A percentile compares a stretch with the other conserved stretches of the same genome.
phyloP scores from a whole-genome alignment of 352 stramenopile species.

The Hyaloperonospora brassicae region DNA sequence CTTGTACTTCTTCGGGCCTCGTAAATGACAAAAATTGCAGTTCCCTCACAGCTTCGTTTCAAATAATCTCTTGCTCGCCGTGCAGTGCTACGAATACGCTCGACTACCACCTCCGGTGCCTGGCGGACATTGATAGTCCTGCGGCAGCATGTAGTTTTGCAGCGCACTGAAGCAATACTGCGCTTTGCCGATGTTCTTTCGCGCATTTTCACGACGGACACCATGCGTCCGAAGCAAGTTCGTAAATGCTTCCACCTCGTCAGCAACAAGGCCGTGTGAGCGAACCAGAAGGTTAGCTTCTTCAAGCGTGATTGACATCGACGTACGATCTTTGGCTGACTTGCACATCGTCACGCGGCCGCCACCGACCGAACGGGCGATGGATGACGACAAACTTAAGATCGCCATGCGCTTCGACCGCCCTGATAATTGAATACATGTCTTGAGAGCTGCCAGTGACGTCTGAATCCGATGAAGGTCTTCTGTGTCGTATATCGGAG shows the following conservation, averaged over 20 bases:
- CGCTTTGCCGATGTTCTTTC: constrained; percentile 82
- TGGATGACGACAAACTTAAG: constrained; percentile 61
- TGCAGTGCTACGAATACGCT: constrained; percentile 39
- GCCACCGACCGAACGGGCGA: constrained; percentile 75
- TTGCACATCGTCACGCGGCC: constrained; percentile 95
- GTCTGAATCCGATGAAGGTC: constrained; percentile 29
- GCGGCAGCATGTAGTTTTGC: constrained; percentile 78
- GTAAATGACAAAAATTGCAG: constrained; percentile 23
- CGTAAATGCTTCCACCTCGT: constrained; percentile 53
- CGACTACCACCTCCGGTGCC: constrained; percentile 64
- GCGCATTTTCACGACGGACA: constrained; percentile 73
- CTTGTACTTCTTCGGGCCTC: constrained; percentile 10
- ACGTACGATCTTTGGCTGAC: constrained; percentile 94
- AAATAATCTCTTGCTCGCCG: constrained; percentile 5
- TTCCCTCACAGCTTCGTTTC: constrained; percentile 7
- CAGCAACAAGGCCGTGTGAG: constrained; percentile 41
- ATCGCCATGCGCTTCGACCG: constrained; percentile 77
- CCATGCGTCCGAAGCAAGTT: constrained; percentile 63
- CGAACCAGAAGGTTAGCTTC: constrained; percentile 61
- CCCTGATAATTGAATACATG: constrained; percentile 38
- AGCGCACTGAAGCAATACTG: constrained; percentile 79
- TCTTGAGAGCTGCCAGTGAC: constrained; percentile 31
- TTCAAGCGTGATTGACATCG: constrained; percentile 96
- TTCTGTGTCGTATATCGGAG: constrained; percentile 21
- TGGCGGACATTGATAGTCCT: constrained; percentile 73